phyloP scores from a whole-genome alignment of 345 rosid species.

The Hirschfeldia incana region DNA sequence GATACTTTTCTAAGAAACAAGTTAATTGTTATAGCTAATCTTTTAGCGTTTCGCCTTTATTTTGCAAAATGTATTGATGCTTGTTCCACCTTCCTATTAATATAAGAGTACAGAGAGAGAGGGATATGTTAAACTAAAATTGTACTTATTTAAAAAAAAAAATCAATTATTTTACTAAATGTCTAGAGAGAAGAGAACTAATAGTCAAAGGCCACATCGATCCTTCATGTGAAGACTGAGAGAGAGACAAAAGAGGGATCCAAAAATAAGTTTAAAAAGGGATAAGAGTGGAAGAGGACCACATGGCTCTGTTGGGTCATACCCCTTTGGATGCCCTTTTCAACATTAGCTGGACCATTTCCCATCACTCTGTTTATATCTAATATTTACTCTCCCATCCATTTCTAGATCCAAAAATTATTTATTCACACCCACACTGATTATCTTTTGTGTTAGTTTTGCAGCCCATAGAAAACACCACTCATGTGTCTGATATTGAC shows the following conservation, averaged over 20 bases:
- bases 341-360: constrained; percentile 36
- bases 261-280: constrained; percentile 17
- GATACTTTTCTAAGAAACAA: too few species aligned
- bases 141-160: background rate
- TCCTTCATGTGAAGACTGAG: constrained; percentile 6
- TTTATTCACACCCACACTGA: constrained; percentile 10
- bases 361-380: constrained; percentile 27
- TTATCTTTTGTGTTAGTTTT: background rate
- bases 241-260: constrained; percentile 32
- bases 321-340: constrained; percentile 34
- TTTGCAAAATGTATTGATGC: background rate
- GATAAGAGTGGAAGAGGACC: constrained; percentile 42
- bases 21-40: too few species aligned
- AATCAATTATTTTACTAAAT: background rate
- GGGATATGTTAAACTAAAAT: background rate
- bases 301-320: constrained; percentile 40
- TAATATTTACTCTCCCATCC: constrained; percentile 7
- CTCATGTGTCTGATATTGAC: constrained; percentile 35
- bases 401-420: constrained; percentile 19
- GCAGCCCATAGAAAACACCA: constrained; percentile 6
- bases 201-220: constrained; percentile 23
- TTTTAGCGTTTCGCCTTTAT: background rate
- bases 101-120: background rate
- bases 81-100: background rate
- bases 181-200: background rate